Evolutionary conservation across 2,329 filamentous ascomycete genomes (phyloP), one percentile per base, ranked within the genome.

Genomic region (Fusarium verticillioides): DNA sequence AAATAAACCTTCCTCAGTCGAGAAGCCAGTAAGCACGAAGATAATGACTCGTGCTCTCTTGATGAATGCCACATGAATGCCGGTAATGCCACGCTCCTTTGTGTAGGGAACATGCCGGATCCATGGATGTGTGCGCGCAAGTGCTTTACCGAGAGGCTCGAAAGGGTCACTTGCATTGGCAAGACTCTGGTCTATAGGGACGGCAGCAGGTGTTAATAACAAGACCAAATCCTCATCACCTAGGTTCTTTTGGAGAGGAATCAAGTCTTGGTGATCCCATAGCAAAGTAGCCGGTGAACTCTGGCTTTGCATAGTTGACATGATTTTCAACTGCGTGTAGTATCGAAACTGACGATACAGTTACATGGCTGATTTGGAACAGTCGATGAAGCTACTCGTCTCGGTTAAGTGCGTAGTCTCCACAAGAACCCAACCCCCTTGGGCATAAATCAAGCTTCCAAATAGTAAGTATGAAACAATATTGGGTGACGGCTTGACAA

Each of bases 91-190:
- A 65, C 85, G 81, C 59, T 86, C 85, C 52, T 89, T 87, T 9
- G 90, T 89, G 77, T 94, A 95, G 10, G 93, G 92, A 47, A 94
- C 89, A 78, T 95, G 93, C 26, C 91, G 89, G 69, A 95, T 85
- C 79, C 85, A 86, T 6, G 86, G 82, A 77, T 93, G 90, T 73
- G 87, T 85, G 54, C 82, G 84, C 54, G 89, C 88, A 54, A 95
- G 80, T 49, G 89, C 87, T 70, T 87, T 86, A 26, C 93, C 93
- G 23, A 95, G 84, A 19, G 88, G 86, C 80, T 95, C 92, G 77
- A 95, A 95, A 0, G 93, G 93, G 78, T 95, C 93, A 75, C 82
- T 85, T 49, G 81, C 81, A 67, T 84, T 83, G 49, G 81, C 77
- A 49, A 82, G 75, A 72, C 82, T 82, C 66, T 80, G 82, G 74